Base-by-base conservation (phyloP, 2,329 filamentous ascomycete species). In the Scedosporium minutisporum region DNA sequence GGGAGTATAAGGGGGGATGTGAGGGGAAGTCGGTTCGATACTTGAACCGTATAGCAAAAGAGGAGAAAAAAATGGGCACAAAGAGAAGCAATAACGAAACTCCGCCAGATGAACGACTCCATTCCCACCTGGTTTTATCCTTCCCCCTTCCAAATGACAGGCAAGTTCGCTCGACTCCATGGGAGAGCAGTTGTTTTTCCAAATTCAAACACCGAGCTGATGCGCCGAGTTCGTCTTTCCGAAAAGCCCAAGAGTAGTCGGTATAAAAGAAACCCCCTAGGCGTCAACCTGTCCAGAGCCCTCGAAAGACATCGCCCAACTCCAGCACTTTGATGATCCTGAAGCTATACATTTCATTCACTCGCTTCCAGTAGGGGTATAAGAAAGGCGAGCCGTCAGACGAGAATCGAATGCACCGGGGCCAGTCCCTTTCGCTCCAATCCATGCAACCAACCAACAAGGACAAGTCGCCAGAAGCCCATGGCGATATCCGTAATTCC, bases 351-450 rank as follows among this genome's bases (percentile, higher is more conserved):
- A 48, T 18, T 10, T 48, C 42, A 29, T 21, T 46, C 44, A 21
- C 44, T 48, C n/a, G 44, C 41, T 46, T 44, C 44, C 18, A 42
- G 21, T 58, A 14, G 25, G 57, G 58, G 58, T 60, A 60, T 60
- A 41, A 44, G 58, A 48, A 41, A 60, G 25, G 41, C 18, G n/a
- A 21, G 18, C 6, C 51, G 42, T 29, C 44, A 51, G 59, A 46
- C 44, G 44, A 51, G 51, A 53, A 61, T 61, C 12, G 59, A 61
- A 61, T 33, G 59, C 59, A 60, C 58, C 44, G 44, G 44, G 18
- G 18, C 51, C 12, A 6, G 18, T 55, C 51, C 51, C 44, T 48
- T 48, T 48, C 23, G 48, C 59, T 51, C 59, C 59, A 33, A 53
- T 53, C 59, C 59, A 61, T 61, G 59, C 58, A 46, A 48, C 41